These are phyloP conservation scores for Oryza brachyantha DNA, from an alignment of 176 grass and related monocot species.

Conservation along the genomic window DNA sequence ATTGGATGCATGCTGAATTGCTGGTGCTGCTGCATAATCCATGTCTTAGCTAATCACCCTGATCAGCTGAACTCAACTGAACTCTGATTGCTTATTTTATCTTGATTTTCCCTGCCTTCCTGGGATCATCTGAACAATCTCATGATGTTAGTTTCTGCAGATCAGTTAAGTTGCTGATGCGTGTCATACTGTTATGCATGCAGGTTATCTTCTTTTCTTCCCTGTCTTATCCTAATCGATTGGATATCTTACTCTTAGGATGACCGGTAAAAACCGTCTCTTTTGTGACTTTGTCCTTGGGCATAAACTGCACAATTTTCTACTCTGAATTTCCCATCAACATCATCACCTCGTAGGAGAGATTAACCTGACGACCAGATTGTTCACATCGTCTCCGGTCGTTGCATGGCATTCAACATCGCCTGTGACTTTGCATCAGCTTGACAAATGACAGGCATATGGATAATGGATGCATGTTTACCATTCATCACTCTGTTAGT, in stretches of 20 bases:
- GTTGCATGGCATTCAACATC: conserved; percentile 2
- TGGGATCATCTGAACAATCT: too few species aligned
- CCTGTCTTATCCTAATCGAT: neutral
- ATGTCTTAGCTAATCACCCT: too few species aligned
- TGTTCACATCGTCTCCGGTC: neutral
- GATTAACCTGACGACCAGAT: neutral
- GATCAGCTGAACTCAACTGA: neutral
- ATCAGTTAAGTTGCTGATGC: neutral
- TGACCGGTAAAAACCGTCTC: conserved; percentile 13
- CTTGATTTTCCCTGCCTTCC: neutral
- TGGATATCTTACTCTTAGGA: neutral
- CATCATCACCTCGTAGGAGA: neutral
- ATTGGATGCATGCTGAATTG: too few species aligned
- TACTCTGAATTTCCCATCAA: neutral
- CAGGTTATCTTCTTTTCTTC: neutral
- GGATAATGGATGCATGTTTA: neutral
- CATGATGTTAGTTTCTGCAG: neutral
- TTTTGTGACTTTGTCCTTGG: conserved; percentile 1
- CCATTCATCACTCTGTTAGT: neutral
- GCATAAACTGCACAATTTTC: neutral
- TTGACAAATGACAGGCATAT: neutral
- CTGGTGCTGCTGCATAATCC: neutral
- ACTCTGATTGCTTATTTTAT: neutral
- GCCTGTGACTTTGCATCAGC: neutral
- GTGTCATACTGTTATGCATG: neutral